Evolutionary conservation across 768 basidiomycete genomes (phyloP).

Genomic region (Kwoniella europaea): DNA sequence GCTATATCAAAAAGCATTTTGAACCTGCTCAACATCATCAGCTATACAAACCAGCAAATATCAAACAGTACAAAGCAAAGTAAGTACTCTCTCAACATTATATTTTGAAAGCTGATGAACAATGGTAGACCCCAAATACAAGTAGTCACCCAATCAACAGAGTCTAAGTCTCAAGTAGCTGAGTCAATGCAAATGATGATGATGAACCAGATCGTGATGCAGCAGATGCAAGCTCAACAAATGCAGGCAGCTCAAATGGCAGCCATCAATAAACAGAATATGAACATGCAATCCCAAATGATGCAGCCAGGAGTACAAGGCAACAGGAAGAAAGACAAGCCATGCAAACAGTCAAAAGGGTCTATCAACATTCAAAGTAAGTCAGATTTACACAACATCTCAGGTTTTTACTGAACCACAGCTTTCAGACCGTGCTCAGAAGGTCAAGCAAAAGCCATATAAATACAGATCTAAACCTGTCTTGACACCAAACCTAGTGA

Average conservation of each 20-base stretch:
- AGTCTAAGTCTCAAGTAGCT: constrained; percentile 5
- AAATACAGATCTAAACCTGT: neutral
- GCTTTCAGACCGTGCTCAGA: neutral
- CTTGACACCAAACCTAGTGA: neutral
- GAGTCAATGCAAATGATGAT: constrained; percentile 46
- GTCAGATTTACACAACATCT: neutral
- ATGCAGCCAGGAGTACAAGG: constrained; percentile 2
- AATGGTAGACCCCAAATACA: constrained; percentile 22
- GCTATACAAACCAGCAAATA: neutral
- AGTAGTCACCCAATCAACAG: constrained; percentile 12
- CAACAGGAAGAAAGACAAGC: neutral
- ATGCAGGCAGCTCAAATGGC: constrained; percentile 50
- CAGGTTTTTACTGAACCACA: neutral
- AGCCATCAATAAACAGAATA: constrained; percentile 29
- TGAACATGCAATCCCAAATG: constrained; percentile 41
- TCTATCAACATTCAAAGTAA: constrained; percentile 30
- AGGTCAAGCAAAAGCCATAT: constrained; percentile 1
- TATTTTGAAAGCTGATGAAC: constrained; percentile 7
- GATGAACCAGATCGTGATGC: constrained; percentile 51
- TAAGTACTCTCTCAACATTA: neutral
- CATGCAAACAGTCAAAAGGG: constrained; percentile 16
- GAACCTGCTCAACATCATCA: constrained; percentile 3
- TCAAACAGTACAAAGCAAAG: constrained; percentile 13
- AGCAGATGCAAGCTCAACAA: constrained; percentile 49
- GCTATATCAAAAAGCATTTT: neutral